Base-by-base conservation (phyloP, 2,329 filamentous ascomycete species). In the Aspergillus chevalieri region DNA sequence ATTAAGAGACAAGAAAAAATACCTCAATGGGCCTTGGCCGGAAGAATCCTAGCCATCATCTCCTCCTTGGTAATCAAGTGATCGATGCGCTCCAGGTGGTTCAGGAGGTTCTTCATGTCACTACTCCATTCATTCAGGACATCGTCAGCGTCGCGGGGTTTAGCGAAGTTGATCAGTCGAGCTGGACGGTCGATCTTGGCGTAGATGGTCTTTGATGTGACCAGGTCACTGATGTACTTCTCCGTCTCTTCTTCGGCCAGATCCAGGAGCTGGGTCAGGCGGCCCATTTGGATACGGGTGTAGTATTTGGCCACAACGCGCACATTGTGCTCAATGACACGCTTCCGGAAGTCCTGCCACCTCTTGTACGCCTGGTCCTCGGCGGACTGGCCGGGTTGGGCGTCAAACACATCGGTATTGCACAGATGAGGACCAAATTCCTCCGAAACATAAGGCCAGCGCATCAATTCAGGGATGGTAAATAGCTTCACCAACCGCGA, bases 61-160 rank as follows among this genome's bases (percentile, higher is more conserved):
- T 98, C 93, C 74, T 98, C 93, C 79, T 97, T 97, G 48, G 94
- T 98, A 65, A 98, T 98, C 63, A 98, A 78, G 71, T 98, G 93
- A 67, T 98, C 93, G 53, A 98, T 94, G 55, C 90, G 81, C 78
- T 95, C 90, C 65, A 95, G 67, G 48, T 92, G 74, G 9, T 89
- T 89, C 57, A 95, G 74, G 62, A 95, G 73, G 65, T 85, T 91
- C 85, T 93, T 95, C 89, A 95, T 97, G 72, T 96, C 95, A 64
- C 88, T 86, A 69, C 90, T 95, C 93, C 93, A 98, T 74, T 98
- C 93, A 66, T 98, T 98, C 65, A 98, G 76, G 47, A 96, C 84
- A 71, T 98, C 93, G 66, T 98, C 93, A 1, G 91, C 89, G 71
- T 95, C 91, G 56, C 92, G 83, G 47, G 91, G 89, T 79, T 95